Conservation (phyloP, 2,329 filamentous ascomycete genomes). For the Rhynchosporium graminicola region DNA sequence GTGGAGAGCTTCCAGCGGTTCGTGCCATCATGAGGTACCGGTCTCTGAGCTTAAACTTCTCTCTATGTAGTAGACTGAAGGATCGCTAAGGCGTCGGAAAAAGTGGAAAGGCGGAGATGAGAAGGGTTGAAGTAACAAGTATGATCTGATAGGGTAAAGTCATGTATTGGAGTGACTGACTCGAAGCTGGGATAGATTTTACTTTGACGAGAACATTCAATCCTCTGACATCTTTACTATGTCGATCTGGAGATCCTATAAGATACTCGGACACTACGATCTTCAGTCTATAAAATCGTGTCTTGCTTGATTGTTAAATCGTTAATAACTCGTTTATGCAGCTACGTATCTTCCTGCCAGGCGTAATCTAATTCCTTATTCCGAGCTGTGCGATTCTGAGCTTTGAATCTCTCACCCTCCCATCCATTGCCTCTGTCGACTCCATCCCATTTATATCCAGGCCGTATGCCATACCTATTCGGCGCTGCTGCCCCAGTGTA, state of each 20-base stretch:
- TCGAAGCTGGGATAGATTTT: not conserved
- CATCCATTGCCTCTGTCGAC: conserved; percentile 94
- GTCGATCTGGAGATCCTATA: not conserved
- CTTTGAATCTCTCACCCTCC: conserved; percentile 89
- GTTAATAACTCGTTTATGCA: not conserved
- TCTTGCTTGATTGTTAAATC: too few relatives aligned
- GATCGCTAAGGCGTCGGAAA: too few relatives aligned
- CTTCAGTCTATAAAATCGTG: too few relatives aligned
- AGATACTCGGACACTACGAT: too few relatives aligned
- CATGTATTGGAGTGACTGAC: too few relatives aligned
- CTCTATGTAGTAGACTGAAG: too few relatives aligned
- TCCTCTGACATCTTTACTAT: not conserved
- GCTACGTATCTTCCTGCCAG: conserved; percentile 93
- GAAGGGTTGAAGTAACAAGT: too few relatives aligned
- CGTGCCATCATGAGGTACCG: not conserved
- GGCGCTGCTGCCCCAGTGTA: conserved; percentile 82
- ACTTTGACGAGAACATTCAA: not conserved
- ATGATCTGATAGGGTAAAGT: too few relatives aligned
- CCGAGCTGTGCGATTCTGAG: conserved; percentile 74
- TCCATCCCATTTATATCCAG: conserved; percentile 94
- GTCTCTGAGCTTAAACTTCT: not conserved
- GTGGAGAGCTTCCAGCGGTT: not conserved
- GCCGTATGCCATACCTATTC: conserved; percentile 90
- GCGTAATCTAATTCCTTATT: conserved; percentile 82
- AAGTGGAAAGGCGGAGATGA: too few relatives aligned